These are phyloP conservation scores for Pharus latifolius DNA, from an alignment of 176 grass and related monocot genomes.

Conservation along the genomic window DNA sequence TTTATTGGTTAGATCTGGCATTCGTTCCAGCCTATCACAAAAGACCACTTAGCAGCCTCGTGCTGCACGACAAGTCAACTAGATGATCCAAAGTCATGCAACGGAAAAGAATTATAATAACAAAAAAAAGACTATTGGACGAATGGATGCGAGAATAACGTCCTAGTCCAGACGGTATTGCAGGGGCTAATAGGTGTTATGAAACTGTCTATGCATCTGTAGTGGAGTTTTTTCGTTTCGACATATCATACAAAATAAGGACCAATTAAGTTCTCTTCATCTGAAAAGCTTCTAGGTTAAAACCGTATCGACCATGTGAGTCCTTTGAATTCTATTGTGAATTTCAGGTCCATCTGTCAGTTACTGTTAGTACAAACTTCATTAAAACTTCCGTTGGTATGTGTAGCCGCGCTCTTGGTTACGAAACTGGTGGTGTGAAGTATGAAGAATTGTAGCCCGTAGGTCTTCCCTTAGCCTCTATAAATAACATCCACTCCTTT, in stretches of 20 bases:
- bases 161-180: too few species aligned
- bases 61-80: neutral
- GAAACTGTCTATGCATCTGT: too few species aligned
- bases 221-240: too few species aligned
- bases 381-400: neutral
- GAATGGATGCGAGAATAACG: too few species aligned
- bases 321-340: neutral
- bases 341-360: too few species aligned
- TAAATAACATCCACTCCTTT: neutral
- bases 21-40: neutral
- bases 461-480: neutral
- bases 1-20: neutral
- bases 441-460: too few species aligned
- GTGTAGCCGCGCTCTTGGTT: too few species aligned
- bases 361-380: neutral
- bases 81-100: neutral
- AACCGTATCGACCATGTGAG: neutral
- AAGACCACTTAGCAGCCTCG: neutral
- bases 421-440: neutral
- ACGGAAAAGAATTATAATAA: too few species aligned
- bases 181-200: too few species aligned
- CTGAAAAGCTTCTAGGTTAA: too few species aligned
- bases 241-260: too few species aligned
- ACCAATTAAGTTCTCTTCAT: too few species aligned
- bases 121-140: neutral